Base-by-base conservation (phyloP, 257 asterid genomes). In the Solanum arcanum region DNA sequence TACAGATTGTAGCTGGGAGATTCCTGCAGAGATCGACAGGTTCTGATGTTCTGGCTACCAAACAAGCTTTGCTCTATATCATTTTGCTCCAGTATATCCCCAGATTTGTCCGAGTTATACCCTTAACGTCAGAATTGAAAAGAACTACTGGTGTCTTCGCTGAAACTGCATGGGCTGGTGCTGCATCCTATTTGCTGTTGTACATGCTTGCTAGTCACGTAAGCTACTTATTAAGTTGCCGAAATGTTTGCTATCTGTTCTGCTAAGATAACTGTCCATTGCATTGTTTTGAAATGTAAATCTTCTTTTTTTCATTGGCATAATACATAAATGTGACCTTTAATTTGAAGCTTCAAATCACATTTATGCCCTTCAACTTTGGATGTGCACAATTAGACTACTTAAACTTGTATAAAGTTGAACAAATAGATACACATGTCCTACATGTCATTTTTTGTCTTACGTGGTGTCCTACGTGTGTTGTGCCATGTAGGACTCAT, bases 161-260 rank as follows among this genome's bases (percentile, higher is more conserved):
- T n/a, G 99, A 97, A 91, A 92, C 98, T 25, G 99, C 99, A 52
- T 95, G 98, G 99, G 98, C 98, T 82, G 99, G 99, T 81, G 99
- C 99, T 37, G 99, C 96, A 44, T 97, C 94, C 85, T 97, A 97
- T 89, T 88, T 97, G 89, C 80, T 95, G 78, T 94, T 98, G 98
- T 97, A 95, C 90, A 25, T 95, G 90, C 98, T 97, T 70, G 98
- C 98, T 86, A 95, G 98, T 85, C 99, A 97, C 89, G 99, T 97
- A 93, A 91, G 98, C 88, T 47, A 16, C 85, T 80, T 80, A 18
- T 80, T 80, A 31, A 47, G 69, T 49, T 80, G 20, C 12, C 12
- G 20, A 80, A 47, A 29, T 49, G 69, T 27, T 80, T 80, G 44
- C 85, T 47, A 47, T 49, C 29, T 29, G 11, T 46, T 78, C 66